Conservation (phyloP, 2,329 filamentous ascomycete species). For the Sphaerostilbella broomeana region DNA sequence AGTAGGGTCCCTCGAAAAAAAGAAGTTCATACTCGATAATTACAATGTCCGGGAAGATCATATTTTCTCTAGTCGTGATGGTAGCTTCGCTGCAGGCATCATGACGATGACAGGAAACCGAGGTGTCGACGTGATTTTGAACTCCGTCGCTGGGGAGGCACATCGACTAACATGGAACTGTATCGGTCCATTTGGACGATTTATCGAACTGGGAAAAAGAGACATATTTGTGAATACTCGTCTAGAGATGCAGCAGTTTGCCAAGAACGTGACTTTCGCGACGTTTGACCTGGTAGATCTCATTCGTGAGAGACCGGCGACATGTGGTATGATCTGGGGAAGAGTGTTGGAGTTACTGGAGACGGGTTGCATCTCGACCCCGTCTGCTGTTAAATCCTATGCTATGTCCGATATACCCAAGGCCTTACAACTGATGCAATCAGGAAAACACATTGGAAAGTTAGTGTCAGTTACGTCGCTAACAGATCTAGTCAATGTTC, state of each 20-base stretch:
- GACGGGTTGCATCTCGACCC: conserved; percentile 10
- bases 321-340: neutral
- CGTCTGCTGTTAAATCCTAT: neutral
- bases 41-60: conserved; percentile 25
- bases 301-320: neutral
- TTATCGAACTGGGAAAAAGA: conserved; percentile 27
- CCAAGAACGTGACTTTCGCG: neutral
- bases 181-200: conserved; percentile 29
- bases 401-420: conserved; percentile 17
- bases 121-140: conserved; percentile 32
- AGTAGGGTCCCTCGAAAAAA: conserved; percentile 23
- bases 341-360: neutral
- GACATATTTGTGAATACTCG: conserved; percentile 19
- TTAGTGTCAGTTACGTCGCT: conserved; percentile 12
- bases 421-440: conserved; percentile 35
- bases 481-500: neutral
- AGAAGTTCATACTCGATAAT: conserved; percentile 16
- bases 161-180: conserved; percentile 28
- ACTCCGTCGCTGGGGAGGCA: conserved; percentile 28
- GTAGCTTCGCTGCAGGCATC: conserved; percentile 23
- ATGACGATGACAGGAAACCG: conserved; percentile 19
- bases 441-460: conserved; percentile 35
- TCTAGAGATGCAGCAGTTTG: conserved; percentile 9
- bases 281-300: conserved; percentile 13
- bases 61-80: conserved; percentile 28